Evolutionary conservation across 164 flowering plant species (phyloP), one percentile per base, ranked within the genome.

Genomic region (Taxillus chinensis): DNA sequence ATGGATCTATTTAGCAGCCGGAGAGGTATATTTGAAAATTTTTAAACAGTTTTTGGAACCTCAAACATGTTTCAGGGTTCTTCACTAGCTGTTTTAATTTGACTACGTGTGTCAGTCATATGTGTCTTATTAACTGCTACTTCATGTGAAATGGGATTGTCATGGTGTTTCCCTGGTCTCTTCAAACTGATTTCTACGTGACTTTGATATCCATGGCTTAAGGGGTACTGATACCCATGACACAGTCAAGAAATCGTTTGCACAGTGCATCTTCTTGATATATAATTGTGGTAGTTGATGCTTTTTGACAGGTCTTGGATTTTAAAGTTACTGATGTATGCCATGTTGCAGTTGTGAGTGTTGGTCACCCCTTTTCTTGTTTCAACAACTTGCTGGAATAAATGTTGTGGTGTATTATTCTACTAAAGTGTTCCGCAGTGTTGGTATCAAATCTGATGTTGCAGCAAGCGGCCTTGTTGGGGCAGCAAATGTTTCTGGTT

Each of bases 391-490:
- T 64, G 92, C 99, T 67, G 99, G 99, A 67, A 95, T 95, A 71
- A 95, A 95, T 75, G 99, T 97, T 45, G 99, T 91, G 42, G 95
- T 95, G 12, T 95, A 89, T 64, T 95, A 90, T 73, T 95, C 99
- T 10, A 95, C 99, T 13, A 69, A 97, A 37, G 97, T 95, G 42
- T 95, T 95, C 65, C 91, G 99, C 6, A 85, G 85, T 71, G 97
- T 89, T 76, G 99, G 99, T 66, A 82, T 91, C 68, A 73, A 83
- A 51, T 95, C 99, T 68, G 97, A 95, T 82, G 93, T 95, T 78
- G 96, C 96, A 52, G 97, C 97, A 53, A 91, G 99, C 84, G 99
- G 96, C 67, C 83, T 95, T 57, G 99, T 91, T 71, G 99, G 97
- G 63, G 93, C 93, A 68, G 64, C 99, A 65, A 95, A 91, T 70